Percentiles rank a stretch among this genome's conserved stretches.
phyloP scores from a whole-genome alignment of 768 basidiomycete genomes.

The Melanogaster broomeanus region DNA sequence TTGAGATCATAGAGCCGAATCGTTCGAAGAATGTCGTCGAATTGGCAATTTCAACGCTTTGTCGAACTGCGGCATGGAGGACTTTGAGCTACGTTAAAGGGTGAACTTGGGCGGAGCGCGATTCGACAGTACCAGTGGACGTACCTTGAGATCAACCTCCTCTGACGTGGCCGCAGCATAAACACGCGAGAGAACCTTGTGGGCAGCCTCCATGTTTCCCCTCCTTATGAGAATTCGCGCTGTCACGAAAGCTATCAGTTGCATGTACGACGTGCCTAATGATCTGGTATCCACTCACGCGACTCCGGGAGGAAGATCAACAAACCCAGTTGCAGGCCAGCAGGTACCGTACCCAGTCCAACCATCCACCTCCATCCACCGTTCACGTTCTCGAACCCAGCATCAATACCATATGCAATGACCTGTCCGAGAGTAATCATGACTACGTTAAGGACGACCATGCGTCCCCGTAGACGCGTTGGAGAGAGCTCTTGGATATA shows the following conservation, averaged over 20 bases:
- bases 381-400: conserved; percentile 57
- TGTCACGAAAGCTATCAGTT: conserved; percentile 13
- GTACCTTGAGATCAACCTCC: conserved; percentile 67
- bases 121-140: neutral
- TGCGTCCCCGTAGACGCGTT: conserved; percentile 68
- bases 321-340: conserved; percentile 59
- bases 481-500: conserved; percentile 86
- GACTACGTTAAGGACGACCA: conserved; percentile 83
- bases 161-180: conserved; percentile 64
- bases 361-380: conserved; percentile 87
- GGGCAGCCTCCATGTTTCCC: conserved; percentile 52
- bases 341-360: conserved; percentile 71
- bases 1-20: conserved; percentile 51
- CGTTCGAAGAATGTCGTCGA: conserved; percentile 63
- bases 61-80: conserved; percentile 58
- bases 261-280: neutral
- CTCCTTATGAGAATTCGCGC: conserved; percentile 67
- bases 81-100: conserved; percentile 47
- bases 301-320: conserved; percentile 76
- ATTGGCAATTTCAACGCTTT: conserved; percentile 61
- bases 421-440: conserved; percentile 83
- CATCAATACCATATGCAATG: conserved; percentile 73
- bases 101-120: neutral
- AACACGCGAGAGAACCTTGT: conserved; percentile 60
- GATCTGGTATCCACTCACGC: conserved; percentile 49